Evolutionary conservation across 768 basidiomycete genomes (phyloP).

Genomic region (Termitomyces bulborhizus): DNA sequence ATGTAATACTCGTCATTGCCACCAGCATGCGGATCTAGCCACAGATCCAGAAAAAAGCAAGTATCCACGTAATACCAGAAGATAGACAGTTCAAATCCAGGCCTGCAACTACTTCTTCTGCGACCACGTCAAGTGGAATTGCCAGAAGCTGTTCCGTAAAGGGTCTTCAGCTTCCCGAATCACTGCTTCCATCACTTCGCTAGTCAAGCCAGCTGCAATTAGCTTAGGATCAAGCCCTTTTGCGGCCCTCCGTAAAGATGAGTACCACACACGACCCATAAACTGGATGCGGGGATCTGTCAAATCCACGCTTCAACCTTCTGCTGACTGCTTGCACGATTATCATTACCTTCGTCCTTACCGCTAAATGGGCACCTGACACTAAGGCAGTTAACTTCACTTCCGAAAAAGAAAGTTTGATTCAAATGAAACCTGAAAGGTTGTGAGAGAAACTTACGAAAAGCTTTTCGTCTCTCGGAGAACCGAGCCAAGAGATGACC

Average conservation of each 20-base stretch:
- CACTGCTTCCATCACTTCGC: not conserved
- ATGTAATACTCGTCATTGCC: no score
- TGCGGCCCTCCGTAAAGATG: not conserved
- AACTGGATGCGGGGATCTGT: not conserved
- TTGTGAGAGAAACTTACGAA: not conserved
- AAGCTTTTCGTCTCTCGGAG: not conserved
- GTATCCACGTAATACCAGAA: no score
- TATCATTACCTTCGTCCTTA: not conserved
- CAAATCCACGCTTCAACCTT: not conserved
- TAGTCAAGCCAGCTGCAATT: not conserved
- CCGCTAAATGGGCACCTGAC: constrained; percentile 1
- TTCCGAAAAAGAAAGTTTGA: not conserved
- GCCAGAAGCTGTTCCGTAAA: not conserved
- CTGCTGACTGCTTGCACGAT: no score
- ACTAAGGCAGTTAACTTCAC: not conserved
- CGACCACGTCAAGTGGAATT: constrained; percentile 1
- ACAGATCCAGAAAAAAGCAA: no score
- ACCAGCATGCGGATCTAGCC: no score
- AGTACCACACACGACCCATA: not conserved
- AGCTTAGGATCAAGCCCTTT: not conserved
- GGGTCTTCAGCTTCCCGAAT: constrained; percentile 1
- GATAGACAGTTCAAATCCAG: no score
- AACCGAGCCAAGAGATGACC: not conserved
- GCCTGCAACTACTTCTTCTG: not conserved
- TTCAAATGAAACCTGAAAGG: not conserved